A percentile compares a stretch with the other conserved stretches of the same genome.
Conservation (phyloP, 331 rosid genomes). For the Ulmus americana region DNA sequence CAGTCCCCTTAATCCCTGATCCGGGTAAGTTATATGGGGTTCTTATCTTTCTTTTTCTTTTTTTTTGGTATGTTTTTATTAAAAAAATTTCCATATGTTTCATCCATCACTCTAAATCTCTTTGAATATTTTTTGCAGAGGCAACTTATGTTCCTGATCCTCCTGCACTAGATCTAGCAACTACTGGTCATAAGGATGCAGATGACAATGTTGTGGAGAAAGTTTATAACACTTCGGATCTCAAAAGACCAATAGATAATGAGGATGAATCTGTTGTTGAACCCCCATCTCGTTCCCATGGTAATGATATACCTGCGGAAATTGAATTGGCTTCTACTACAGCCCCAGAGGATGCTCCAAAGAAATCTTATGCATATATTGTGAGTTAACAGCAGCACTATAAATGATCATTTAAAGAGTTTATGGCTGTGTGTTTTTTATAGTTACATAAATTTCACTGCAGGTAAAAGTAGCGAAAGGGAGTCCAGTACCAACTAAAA, state of each 20-base stretch:
- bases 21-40: constrained; percentile 36
- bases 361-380: constrained; percentile 72
- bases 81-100: neutral
- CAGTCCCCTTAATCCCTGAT: constrained; percentile 31
- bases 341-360: constrained; percentile 47
- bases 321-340: constrained; percentile 32
- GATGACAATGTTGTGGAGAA: constrained; percentile 31
- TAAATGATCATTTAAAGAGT: constrained; percentile 14
- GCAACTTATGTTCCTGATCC: constrained; percentile 36
- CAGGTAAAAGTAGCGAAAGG: constrained; percentile 63
- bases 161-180: constrained; percentile 35
- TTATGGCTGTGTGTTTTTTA: constrained; percentile 16
- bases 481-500: constrained; percentile 35
- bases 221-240: constrained; percentile 37
- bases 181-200: constrained; percentile 28
- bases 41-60: neutral
- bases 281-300: constrained; percentile 38
- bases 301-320: constrained; percentile 37
- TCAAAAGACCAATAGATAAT: constrained; percentile 28
- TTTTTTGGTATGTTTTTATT: constrained; percentile 16
- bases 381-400: constrained; percentile 35
- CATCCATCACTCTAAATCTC: neutral
- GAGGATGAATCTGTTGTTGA: constrained; percentile 37
- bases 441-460: constrained; percentile 24
- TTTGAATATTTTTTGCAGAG: constrained; percentile 29